Conservation (phyloP, 805 yeast species). For the Vanderwaltozyma verrucispora region DNA sequence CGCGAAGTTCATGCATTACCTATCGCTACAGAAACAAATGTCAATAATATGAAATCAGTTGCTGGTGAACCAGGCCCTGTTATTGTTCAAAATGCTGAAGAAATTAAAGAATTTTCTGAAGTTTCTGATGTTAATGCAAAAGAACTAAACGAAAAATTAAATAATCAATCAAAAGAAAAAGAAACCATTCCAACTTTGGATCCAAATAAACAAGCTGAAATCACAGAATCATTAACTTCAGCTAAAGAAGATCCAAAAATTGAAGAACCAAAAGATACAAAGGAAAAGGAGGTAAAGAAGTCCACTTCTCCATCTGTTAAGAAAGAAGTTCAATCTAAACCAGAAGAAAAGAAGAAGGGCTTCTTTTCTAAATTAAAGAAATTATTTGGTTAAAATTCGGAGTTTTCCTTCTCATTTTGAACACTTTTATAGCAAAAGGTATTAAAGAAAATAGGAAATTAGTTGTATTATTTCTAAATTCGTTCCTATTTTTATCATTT, state of each 20-base stretch:
- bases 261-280: slow-evolving; percentile 1
- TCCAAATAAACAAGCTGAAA: slow-evolving; percentile 2
- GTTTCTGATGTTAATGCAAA: slow-evolving; percentile 47
- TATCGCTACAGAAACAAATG: neutral
- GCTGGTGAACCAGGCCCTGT: slow-evolving; percentile 36
- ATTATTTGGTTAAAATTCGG: slow-evolving; percentile 2
- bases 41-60: neutral
- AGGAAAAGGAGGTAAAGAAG: slow-evolving; percentile 15
- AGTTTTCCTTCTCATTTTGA: neutral
- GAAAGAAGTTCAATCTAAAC: slow-evolving; percentile 3
- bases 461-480: slow-evolving; percentile 2
- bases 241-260: slow-evolving; percentile 1
- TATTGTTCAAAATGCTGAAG: slow-evolving; percentile 42
- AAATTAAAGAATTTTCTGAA: slow-evolving; percentile 56
- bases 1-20: neutral
- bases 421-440: neutral
- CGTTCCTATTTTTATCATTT: neutral
- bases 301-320: neutral
- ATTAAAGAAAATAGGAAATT: neutral
- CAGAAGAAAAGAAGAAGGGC: slow-evolving; percentile 12
- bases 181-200: neutral
- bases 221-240: slow-evolving; percentile 2
- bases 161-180: slow-evolving; percentile 8
- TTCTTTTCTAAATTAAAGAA: slow-evolving; percentile 10
- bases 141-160: slow-evolving; percentile 38